A percentile compares a stretch with the other conserved stretches of the same genome.
Conservation (phyloP, 352 stramenopile species). For the Peronosclerospora sorghi region DNA sequence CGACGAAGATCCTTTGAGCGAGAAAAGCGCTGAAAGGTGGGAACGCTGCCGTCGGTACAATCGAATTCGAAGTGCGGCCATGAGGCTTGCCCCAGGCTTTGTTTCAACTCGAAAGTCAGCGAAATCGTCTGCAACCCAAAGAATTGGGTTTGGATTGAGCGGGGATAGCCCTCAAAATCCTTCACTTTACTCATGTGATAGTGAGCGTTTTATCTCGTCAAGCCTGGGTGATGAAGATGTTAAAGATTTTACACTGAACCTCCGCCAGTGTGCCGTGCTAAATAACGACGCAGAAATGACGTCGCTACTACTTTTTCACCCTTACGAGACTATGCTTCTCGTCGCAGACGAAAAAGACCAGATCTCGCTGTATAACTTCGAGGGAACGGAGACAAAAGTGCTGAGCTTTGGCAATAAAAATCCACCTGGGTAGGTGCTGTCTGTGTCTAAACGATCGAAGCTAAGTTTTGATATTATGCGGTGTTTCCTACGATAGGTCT, state of each 20-base stretch:
- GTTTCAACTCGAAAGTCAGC: slow-evolving; percentile 13
- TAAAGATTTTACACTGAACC: slow-evolving; percentile 71
- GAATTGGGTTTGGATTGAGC: slow-evolving; percentile 2
- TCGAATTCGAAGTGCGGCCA: slow-evolving; percentile 36
- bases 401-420: slow-evolving; percentile 81
- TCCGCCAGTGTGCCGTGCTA: slow-evolving; percentile 86
- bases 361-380: slow-evolving; percentile 93
- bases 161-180: slow-evolving; percentile 9
- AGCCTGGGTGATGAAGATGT: slow-evolving; percentile 50
- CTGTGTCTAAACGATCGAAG: background rate
- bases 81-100: slow-evolving; percentile 60
- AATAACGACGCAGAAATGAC: slow-evolving; percentile 92
- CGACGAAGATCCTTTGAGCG: slow-evolving; percentile 66
- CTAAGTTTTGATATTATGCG: slow-evolving; percentile 4
- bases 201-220: slow-evolving; percentile 8
- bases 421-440: slow-evolving; percentile 43
- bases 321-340: slow-evolving; percentile 89
- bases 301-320: slow-evolving; percentile 93
- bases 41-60: slow-evolving; percentile 56
- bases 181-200: slow-evolving; percentile 27
- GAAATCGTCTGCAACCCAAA: slow-evolving; percentile 7
- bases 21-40: slow-evolving; percentile 55
- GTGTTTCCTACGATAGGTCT: slow-evolving; percentile 28
- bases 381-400: slow-evolving; percentile 80
- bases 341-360: slow-evolving; percentile 91